A percentile compares a stretch with the other conserved stretches of the same genome.
phyloP scores from a whole-genome alignment of 2,329 filamentous ascomycete species.

The Sporothrix pallida region DNA sequence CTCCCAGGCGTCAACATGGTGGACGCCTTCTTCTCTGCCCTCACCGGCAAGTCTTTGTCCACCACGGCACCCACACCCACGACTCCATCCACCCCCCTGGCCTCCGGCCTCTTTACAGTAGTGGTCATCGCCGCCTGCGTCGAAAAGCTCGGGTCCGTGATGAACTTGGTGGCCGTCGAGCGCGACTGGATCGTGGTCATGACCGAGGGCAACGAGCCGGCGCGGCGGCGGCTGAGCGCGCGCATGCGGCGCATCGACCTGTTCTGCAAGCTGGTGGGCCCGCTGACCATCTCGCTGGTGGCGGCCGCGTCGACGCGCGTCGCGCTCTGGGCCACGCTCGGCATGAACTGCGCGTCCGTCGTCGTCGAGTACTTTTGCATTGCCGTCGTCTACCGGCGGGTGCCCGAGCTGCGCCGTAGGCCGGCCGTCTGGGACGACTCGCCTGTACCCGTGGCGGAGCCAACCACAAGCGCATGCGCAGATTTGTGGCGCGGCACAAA shows the following conservation, averaged over 20 bases:
- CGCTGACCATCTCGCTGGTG: slow-evolving; percentile 57
- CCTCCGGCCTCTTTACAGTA: slow-evolving; percentile 44
- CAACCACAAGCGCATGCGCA: background rate
- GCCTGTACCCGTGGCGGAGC: too few species aligned
- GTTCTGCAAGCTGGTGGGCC: slow-evolving; percentile 62
- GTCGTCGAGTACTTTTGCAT: slow-evolving; percentile 55
- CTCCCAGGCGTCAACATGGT: background rate
- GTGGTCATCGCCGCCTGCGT: slow-evolving; percentile 64
- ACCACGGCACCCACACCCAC: background rate
- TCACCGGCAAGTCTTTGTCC: background rate
- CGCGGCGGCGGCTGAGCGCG: slow-evolving; percentile 53
- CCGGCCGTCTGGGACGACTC: background rate
- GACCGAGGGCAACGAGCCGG: slow-evolving; percentile 48
- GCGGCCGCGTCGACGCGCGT: slow-evolving; percentile 52
- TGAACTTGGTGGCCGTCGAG: slow-evolving; percentile 72
- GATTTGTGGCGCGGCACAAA: background rate
- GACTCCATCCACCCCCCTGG: slow-evolving; percentile 22
- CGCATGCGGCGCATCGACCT: slow-evolving; percentile 64
- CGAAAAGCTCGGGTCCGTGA: slow-evolving; percentile 69
- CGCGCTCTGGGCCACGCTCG: slow-evolving; percentile 56
- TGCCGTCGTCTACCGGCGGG: slow-evolving; percentile 45
- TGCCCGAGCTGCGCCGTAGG: slow-evolving; percentile 36
- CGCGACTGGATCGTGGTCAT: slow-evolving; percentile 70
- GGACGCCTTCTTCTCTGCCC: background rate
- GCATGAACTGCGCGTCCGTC: slow-evolving; percentile 55